phyloP scores from a whole-genome alignment of 768 basidiomycete genomes.

The Suillus cothurnatus region DNA sequence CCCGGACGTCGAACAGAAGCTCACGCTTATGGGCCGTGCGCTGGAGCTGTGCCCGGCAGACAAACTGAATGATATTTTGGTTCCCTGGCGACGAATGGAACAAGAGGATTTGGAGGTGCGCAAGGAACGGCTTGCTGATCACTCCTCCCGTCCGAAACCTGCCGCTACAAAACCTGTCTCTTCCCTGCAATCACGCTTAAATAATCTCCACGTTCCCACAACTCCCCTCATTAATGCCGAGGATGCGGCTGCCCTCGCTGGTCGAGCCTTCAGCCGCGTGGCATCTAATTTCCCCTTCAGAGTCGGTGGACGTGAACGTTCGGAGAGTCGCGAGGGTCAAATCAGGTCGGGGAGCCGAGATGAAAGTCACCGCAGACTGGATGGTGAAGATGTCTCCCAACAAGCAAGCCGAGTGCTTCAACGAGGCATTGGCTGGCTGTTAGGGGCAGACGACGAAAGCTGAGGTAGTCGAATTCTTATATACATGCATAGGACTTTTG shows the following conservation, averaged over 20 bases:
- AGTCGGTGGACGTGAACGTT: conserved; percentile 43
- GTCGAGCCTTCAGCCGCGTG: conserved; percentile 75
- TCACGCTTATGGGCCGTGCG: conserved; percentile 75
- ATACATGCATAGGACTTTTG: not conserved
- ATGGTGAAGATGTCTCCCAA: conserved; percentile 64
- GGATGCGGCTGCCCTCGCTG: conserved; percentile 80
- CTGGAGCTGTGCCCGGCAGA: conserved; percentile 87
- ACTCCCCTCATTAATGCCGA: conserved; percentile 71
- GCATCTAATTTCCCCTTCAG: conserved; percentile 77
- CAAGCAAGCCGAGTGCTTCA: conserved; percentile 80
- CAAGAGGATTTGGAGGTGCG: conserved; percentile 58
- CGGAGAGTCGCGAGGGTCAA: conserved; percentile 23
- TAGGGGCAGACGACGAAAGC: conserved; percentile 74
- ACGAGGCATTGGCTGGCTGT: conserved; percentile 94
- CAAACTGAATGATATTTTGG: conserved; percentile 74
- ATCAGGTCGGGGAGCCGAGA: conserved; percentile 39
- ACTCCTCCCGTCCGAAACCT: conserved; percentile 16
- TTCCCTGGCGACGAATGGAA: conserved; percentile 76
- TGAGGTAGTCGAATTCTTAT: conserved; percentile 8
- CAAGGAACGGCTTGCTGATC: conserved; percentile 41
- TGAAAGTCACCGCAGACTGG: conserved; percentile 43
- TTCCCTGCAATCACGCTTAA: conserved; percentile 63
- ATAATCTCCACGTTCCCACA: conserved; percentile 67
- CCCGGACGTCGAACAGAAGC: conserved; percentile 62
- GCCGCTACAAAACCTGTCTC: conserved; percentile 42